Evolutionary conservation across 192 early-diverging fungal genomes (phyloP).

Genomic region (Coemansia sp.): DNA sequence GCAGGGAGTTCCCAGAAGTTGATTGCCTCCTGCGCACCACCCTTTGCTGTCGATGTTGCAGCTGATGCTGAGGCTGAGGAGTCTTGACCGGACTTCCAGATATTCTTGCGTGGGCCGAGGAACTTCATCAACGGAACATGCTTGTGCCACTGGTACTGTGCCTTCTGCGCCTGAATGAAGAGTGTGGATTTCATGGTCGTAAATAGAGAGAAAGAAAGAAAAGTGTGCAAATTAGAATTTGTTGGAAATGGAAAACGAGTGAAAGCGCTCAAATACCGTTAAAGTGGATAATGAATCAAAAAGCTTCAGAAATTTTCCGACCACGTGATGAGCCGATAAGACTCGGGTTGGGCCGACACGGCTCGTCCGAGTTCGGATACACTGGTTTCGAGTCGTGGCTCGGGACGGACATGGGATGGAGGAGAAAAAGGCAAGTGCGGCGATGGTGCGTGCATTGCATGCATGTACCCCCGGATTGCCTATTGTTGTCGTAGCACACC

Average conservation of each 20-base stretch:
- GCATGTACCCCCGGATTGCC: no score
- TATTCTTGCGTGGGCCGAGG: constrained; percentile 38
- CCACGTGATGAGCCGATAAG: no score
- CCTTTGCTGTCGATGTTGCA: background rate
- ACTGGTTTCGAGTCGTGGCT: no score
- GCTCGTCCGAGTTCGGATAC: no score
- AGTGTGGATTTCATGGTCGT: constrained; percentile 23
- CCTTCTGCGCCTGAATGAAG: constrained; percentile 20
- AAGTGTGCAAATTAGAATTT: background rate
- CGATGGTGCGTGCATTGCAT: no score
- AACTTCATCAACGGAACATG: constrained; percentile 50
- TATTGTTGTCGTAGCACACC: no score
- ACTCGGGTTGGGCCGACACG: no score
- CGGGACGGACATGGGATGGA: no score
- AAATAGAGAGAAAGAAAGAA: background rate
- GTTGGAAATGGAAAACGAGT: background rate
- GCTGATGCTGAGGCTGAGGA: constrained; percentile 11
- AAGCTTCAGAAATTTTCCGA: no score
- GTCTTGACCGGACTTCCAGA: constrained; percentile 28
- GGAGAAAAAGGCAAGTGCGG: no score
- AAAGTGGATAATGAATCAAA: no score
- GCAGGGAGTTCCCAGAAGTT: constrained; percentile 52
- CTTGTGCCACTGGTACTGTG: constrained; percentile 46
- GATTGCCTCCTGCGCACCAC: constrained; percentile 16
- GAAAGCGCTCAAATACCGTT: no score